Base-by-base conservation (phyloP, 495 filamentous ascomycete genomes). In the Aspergillus conjunctus region DNA sequence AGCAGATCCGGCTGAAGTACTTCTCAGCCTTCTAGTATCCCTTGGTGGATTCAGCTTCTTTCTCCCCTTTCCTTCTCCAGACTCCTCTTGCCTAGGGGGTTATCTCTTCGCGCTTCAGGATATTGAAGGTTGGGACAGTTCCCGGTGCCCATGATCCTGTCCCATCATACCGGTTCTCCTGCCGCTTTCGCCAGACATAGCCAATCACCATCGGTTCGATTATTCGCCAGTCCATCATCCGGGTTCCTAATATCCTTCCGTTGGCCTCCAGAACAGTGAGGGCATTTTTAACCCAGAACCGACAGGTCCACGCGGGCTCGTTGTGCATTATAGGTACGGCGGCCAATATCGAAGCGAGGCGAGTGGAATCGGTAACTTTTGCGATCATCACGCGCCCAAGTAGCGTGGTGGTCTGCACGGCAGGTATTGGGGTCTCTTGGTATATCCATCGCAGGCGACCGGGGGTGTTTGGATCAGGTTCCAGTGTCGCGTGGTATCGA, bases 351-450 rank as follows among this genome's bases (percentile, higher is more conserved):
- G 68, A 56, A 6, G 68, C 54, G 33, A 75, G 51, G 6, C 66
- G 67, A 17, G 62, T 37, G 51, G 59, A 57, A 51, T 81, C 64
- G 45, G 60, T 58, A 26, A 82, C 65, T 60, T 83, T 81, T 21
- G 71, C 78, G 31, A 81, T 66, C 61, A 79, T 57, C 44, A 81
- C 51, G 8, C 79, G 74, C 44, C 76, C 77, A 59, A 83, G 77
- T 12, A 81, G 55, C 69, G 70, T 71, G 17, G 59, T 63, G 5
- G 71, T 71, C 1, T 68, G 34, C 21, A 18, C 21, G 30, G 76
- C 63, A 7, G 60, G 18, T 59, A 71, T 63, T 10, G 14, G 34
- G 18, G 26, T 33, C 62, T 75, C 68, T 49, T 73, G 67, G 55
- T 71, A 79, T 10, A 58, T n/a, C 79, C 75, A 79, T 58, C 64